phyloP scores from a whole-genome alignment of 202 grass and related monocot species.

The Digitaria exilis region DNA sequence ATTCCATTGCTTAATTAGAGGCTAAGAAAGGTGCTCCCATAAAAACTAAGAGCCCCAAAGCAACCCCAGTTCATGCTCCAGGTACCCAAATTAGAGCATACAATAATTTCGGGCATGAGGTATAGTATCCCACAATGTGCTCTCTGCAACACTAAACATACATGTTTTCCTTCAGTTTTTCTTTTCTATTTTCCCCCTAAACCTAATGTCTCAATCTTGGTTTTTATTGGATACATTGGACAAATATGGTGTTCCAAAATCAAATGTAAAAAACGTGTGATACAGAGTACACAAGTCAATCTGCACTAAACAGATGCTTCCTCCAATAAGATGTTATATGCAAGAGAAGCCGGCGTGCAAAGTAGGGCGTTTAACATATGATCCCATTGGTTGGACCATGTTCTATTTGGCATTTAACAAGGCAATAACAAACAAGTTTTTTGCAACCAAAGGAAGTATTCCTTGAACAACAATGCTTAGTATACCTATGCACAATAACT shows the following conservation, averaged over 20 bases:
- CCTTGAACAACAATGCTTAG: background rate
- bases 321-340: background rate
- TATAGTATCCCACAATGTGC: background rate
- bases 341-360: no score
- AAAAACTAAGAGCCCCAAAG: background rate
- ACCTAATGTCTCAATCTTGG: background rate
- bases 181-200: background rate
- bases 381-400: background rate
- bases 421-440: background rate
- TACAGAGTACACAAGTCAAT: background rate
- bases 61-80: background rate
- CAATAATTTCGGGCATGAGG: background rate
- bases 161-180: background rate
- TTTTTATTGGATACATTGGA: background rate
- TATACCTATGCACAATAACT: background rate
- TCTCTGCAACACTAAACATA: background rate
- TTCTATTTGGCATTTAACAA: background rate
- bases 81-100: background rate
- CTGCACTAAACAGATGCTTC: background rate
- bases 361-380: no score
- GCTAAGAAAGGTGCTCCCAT: background rate
- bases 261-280: background rate
- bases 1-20: constrained; percentile 9
- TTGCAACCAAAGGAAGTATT: background rate
- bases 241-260: background rate